Evolutionary conservation across 495 filamentous ascomycete species (phyloP).

Genomic region (Tuber umbilicatum): DNA sequence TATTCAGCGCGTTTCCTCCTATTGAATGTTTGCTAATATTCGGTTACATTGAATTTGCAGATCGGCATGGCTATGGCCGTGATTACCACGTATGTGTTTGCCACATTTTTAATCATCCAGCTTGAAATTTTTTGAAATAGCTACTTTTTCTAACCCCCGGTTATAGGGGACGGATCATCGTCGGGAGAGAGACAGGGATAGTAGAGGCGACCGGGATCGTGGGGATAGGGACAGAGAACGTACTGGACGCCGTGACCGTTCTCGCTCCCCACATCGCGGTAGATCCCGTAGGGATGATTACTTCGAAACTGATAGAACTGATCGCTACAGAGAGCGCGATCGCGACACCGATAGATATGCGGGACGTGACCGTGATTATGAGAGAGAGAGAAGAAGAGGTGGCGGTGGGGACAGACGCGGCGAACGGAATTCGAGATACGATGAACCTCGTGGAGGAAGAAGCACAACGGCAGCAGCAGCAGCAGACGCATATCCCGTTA

Average conservation of each 20-base stretch:
- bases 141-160: constrained; percentile 16
- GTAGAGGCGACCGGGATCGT: constrained; percentile 32
- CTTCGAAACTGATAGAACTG: constrained; percentile 32
- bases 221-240: constrained; percentile 16
- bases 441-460: constrained; percentile 29
- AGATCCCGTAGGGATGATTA: constrained; percentile 40
- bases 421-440: constrained; percentile 35
- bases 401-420: constrained; percentile 36
- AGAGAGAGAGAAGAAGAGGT: constrained; percentile 42
- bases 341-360: constrained; percentile 50
- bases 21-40: not conserved
- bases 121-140: not conserved
- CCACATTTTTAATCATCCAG: not conserved
- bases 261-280: constrained; percentile 39
- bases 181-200: constrained; percentile 41
- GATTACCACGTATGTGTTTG: constrained; percentile 41
- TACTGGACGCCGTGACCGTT: constrained; percentile 42
- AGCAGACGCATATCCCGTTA: constrained; percentile 40
- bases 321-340: constrained; percentile 47
- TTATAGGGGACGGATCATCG: constrained; percentile 38
- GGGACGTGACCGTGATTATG: constrained; percentile 45
- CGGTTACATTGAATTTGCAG: constrained; percentile 21
- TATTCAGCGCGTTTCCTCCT: not conserved
- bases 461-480: not conserved
- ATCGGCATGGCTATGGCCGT: constrained; percentile 40